phyloP scores from a whole-genome alignment of 768 basidiomycete species.

The Mycena latifolia region DNA sequence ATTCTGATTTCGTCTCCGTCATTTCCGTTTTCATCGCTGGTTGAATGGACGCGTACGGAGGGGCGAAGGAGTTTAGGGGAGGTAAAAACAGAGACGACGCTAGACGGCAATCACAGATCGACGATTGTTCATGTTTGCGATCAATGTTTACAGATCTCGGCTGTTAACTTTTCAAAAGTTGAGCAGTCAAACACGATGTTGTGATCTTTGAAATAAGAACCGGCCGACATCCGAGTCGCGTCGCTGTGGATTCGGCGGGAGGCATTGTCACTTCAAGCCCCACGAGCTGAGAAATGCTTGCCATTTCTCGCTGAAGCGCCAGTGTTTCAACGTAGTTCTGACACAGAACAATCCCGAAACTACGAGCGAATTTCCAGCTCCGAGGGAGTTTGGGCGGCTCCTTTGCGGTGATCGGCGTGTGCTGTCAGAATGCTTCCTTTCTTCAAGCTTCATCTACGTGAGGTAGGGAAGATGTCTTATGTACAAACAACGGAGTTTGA shows the following conservation, averaged over 20 bases:
- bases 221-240: conserved; percentile 12
- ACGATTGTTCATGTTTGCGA: no score
- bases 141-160: no score
- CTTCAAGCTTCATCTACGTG: conserved; percentile 15
- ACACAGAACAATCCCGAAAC: conserved; percentile 15
- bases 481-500: conserved; percentile 15
- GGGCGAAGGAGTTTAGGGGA: no score
- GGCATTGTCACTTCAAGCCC: conserved; percentile 21
- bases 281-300: conserved; percentile 18
- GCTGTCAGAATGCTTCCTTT: conserved; percentile 22
- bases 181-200: conserved; percentile 10
- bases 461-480: conserved; percentile 13
- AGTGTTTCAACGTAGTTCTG: conserved; percentile 18
- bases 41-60: no score
- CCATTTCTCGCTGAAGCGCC: conserved; percentile 19
- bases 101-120: no score
- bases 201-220: conserved; percentile 16
- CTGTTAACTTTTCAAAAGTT: no score
- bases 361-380: conserved; percentile 17
- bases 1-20: no score
- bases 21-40: no score
- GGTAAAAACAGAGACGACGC: no score
- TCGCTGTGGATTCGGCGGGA: conserved; percentile 19
- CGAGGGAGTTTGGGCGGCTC: conserved; percentile 17
- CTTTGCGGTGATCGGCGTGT: conserved; percentile 18